These are phyloP conservation scores for Cladobotryum mycophilum DNA, from an alignment of 2,329 filamentous ascomycete genomes.

Conservation along the genomic window DNA sequence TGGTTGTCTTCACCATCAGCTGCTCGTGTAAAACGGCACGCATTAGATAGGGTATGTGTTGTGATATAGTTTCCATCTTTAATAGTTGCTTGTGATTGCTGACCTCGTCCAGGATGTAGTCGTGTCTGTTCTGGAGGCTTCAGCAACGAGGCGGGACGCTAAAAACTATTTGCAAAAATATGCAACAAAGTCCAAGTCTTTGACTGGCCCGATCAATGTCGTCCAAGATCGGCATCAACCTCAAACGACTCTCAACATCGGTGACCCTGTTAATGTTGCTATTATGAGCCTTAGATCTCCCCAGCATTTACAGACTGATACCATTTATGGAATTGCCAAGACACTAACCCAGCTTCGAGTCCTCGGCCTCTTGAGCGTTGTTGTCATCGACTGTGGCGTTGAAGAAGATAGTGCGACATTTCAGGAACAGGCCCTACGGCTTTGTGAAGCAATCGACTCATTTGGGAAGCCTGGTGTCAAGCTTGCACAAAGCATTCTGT, in stretches of 20 bases:
- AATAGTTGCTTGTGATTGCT: neutral
- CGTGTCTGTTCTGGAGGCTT: slow-evolving; percentile 77
- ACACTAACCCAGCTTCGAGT: slow-evolving; percentile 78
- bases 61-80: neutral
- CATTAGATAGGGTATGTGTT: slow-evolving; percentile 25
- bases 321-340: slow-evolving; percentile 68
- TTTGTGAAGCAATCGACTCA: slow-evolving; percentile 68
- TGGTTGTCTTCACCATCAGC: slow-evolving; percentile 24
- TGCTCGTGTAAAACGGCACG: slow-evolving; percentile 25
- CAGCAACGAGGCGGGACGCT: slow-evolving; percentile 87
- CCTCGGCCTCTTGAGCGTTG: slow-evolving; percentile 73
- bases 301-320: slow-evolving; percentile 61
- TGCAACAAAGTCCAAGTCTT: slow-evolving; percentile 18
- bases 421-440: slow-evolving; percentile 60
- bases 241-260: slow-evolving; percentile 8
- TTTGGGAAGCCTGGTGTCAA: slow-evolving; percentile 63
- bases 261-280: slow-evolving; percentile 55
- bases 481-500: slow-evolving; percentile 48
- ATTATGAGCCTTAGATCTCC: slow-evolving; percentile 77
- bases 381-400: slow-evolving; percentile 69
- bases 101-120: slow-evolving; percentile 62
- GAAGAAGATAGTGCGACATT: slow-evolving; percentile 37
- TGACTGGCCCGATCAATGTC: slow-evolving; percentile 25
- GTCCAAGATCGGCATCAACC: slow-evolving; percentile 25
- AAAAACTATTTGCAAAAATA: slow-evolving; percentile 89